Base-by-base conservation (phyloP, 129 eudicot genomes). In the Daucus carota region DNA sequence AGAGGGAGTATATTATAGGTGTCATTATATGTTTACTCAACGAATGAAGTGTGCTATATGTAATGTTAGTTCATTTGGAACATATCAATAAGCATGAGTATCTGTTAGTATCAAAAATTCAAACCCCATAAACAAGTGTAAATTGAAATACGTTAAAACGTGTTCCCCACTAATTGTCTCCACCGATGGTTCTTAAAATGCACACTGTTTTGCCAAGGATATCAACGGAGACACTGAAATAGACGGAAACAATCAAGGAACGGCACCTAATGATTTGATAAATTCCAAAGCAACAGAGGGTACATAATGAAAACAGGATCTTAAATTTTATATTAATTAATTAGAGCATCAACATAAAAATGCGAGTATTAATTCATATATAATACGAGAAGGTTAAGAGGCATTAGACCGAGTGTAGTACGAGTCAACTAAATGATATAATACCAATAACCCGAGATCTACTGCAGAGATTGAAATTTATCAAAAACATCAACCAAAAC, bases 121-220 rank as follows among this genome's bases (percentile, higher is more conserved):
- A 11, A 72, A 17, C 45, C 31, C 77, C 62, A 34, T 46, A 20
- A 42, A 16, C 66, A 40, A 13, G 41, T 48, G 18, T 26, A 59
- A n/a, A 11, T 24, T 47, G 22, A 59, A 52, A 41, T 97, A 91
- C 4, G 99, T 94, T 83, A 94, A 83, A 54, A 94, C 96, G 85
- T 89, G 85, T 85, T 94, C 99, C 72, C 90, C 96, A 50, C 81
- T 82, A 72, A 94, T 91, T 8, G 85, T 84, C 85, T 94, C 99
- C 78, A 94, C 94, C n/a, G 94, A 87, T 43, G 99, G 99, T 80
- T 94, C 99, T 89, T 94, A 96, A 85, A 94, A 94, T 45, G 99
- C 99, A 77, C 99, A 94, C 45, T 94, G 99, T 75, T 94, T 94
- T 33, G 99, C 99, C 76, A 94, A 77, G 63, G 99, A 94, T 77